Percentiles rank a stretch among this genome's conserved stretches.
Evolutionary conservation across 805 yeast species (phyloP).

Genomic region (Lipomyces yamanashiensis): DNA sequence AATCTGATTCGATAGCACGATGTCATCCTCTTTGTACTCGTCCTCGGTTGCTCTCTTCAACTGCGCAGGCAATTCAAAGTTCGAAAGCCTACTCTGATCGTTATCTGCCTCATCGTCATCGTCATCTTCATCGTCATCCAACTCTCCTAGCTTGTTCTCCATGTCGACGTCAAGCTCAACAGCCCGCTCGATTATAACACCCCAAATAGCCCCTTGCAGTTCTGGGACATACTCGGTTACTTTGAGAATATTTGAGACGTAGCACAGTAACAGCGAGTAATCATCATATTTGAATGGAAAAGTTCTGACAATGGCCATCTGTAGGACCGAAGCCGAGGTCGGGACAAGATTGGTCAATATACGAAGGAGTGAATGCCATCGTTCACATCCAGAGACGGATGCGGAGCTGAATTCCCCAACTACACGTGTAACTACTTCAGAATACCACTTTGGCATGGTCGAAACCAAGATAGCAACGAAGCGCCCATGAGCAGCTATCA

Average conservation of each 20-base stretch:
- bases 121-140: conserved; percentile 73
- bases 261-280: conserved; percentile 59
- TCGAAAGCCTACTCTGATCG: conserved; percentile 12
- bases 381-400: conserved; percentile 41
- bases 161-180: conserved; percentile 90
- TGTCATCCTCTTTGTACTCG: conserved; percentile 20
- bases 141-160: conserved; percentile 83
- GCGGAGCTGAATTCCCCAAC: conserved; percentile 59
- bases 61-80: neutral
- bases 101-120: conserved; percentile 49
- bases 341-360: conserved; percentile 77
- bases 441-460: conserved; percentile 87
- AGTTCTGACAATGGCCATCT: conserved; percentile 57
- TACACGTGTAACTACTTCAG: conserved; percentile 74
- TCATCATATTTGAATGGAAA: conserved; percentile 83
- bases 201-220: conserved; percentile 76
- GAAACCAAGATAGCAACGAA: conserved; percentile 81
- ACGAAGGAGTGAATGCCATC: conserved; percentile 69
- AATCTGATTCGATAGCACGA: conserved; percentile 21
- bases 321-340: conserved; percentile 71
- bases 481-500: conserved; percentile 58
- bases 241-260: conserved; percentile 64
- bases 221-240: conserved; percentile 75
- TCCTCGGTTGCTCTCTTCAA: conserved; percentile 6
- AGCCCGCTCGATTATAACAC: conserved; percentile 73